Percentiles rank a stretch among this genome's conserved stretches.
These are phyloP conservation scores for Lachancea mirantina DNA, from an alignment of 805 yeast genomes.

Conservation along the genomic window DNA sequence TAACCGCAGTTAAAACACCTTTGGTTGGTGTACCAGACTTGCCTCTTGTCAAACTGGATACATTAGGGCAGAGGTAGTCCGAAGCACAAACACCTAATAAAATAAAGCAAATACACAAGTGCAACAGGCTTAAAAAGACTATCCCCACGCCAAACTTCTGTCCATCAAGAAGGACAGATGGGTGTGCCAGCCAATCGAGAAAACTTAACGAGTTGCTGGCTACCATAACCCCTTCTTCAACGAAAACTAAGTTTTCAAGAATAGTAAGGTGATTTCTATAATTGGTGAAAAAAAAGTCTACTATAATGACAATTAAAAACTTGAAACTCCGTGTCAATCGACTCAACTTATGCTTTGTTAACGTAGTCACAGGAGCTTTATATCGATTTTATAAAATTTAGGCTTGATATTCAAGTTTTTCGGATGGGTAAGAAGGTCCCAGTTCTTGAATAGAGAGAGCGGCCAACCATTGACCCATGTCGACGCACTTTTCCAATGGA, in stretches of 20 bases:
- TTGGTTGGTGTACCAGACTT: slow-evolving; percentile 5
- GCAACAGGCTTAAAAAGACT: slow-evolving; percentile 21
- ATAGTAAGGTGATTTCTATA: too few relatives aligned
- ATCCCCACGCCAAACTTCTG: slow-evolving; percentile 17
- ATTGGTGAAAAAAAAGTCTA: too few relatives aligned
- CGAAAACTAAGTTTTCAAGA: too few relatives aligned
- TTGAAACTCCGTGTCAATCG: too few relatives aligned
- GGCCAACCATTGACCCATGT: slow-evolving; percentile 96
- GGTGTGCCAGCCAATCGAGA: slow-evolving; percentile 25
- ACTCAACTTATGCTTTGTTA: too few relatives aligned
- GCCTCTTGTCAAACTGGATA: slow-evolving; percentile 26
- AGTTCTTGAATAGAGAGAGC: slow-evolving; percentile 82
- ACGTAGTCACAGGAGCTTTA: not conserved
- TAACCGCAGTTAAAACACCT: slow-evolving; percentile 26
- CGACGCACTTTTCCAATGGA: slow-evolving; percentile 52
- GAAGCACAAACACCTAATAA: slow-evolving; percentile 32
- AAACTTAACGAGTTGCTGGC: too few relatives aligned
- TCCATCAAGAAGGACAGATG: slow-evolving; percentile 19
- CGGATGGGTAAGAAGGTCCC: slow-evolving; percentile 91
- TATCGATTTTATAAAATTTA: slow-evolving; percentile 4
- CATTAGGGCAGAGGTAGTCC: slow-evolving; percentile 31
- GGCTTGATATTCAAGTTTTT: slow-evolving; percentile 46
- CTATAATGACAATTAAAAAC: too few relatives aligned
- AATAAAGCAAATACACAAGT: slow-evolving; percentile 25
- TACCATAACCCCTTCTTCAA: too few relatives aligned